phyloP scores from a whole-genome alignment of 73 alveolate genomes.

The Stentor coeruleus region DNA sequence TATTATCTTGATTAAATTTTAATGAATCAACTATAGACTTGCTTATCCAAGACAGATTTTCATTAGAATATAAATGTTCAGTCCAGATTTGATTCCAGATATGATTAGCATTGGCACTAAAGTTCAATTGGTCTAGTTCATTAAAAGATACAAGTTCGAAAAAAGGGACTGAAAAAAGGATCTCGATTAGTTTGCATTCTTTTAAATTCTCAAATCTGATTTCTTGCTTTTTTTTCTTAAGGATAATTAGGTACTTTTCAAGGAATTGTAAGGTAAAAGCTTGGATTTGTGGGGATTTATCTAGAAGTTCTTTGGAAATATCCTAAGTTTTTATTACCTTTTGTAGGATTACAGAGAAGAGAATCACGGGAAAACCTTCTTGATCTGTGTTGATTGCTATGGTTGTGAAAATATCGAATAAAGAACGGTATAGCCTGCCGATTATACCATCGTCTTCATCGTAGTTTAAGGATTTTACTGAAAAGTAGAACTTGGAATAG shows the following conservation, averaged over 20 bases:
- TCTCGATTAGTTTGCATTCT: neutral
- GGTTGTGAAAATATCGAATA: slow-evolving; percentile 20
- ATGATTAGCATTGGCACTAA: neutral
- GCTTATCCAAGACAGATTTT: neutral
- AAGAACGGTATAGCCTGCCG: slow-evolving; percentile 14
- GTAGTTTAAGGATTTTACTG: slow-evolving; percentile 21
- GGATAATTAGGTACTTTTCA: neutral
- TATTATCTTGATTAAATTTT: neutral
- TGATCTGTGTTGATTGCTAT: slow-evolving; percentile 24
- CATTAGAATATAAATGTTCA: neutral
- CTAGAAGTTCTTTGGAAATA: neutral
- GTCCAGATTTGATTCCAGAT: slow-evolving; percentile 8
- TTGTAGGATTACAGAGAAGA: slow-evolving; percentile 34
- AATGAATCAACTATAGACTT: slow-evolving; percentile 6
- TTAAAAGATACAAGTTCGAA: neutral
- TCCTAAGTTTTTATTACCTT: slow-evolving; percentile 29
- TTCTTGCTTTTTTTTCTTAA: neutral
- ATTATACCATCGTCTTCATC: slow-evolving; percentile 1
- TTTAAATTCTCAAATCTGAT: neutral
- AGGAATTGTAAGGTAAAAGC: slow-evolving; percentile 21
- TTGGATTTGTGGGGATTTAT: slow-evolving; percentile 3
- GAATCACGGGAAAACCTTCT: slow-evolving; percentile 39
- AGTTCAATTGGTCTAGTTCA: neutral
- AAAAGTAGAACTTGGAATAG: slow-evolving; percentile 22
- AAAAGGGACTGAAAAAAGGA: slow-evolving; percentile 5